Percentiles rank a stretch among this genome's conserved stretches.
Conservation (phyloP, 495 filamentous ascomycete species). For the Neurospora terricola region DNA sequence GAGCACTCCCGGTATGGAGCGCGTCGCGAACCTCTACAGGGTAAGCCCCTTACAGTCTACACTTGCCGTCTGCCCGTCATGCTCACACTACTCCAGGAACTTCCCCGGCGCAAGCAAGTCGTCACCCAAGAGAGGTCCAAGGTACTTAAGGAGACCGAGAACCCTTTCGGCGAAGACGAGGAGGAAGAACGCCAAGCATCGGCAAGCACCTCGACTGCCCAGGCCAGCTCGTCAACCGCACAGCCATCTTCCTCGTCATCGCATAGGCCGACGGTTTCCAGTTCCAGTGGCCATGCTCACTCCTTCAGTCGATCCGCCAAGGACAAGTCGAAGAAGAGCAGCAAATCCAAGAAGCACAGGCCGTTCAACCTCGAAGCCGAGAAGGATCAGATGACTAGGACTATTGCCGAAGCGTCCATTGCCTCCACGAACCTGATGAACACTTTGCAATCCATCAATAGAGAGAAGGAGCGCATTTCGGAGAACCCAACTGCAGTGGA, state of each 20-base stretch:
- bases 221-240: background rate
- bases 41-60: slow-evolving; percentile 12
- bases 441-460: slow-evolving; percentile 79
- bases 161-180: slow-evolving; percentile 52
- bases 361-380: slow-evolving; percentile 81
- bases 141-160: slow-evolving; percentile 67
- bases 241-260: slow-evolving; percentile 16
- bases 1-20: slow-evolving; percentile 67
- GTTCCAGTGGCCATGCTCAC: slow-evolving; percentile 14
- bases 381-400: slow-evolving; percentile 69
- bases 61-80: background rate
- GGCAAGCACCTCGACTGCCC: background rate
- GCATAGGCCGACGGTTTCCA: slow-evolving; percentile 16
- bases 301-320: slow-evolving; percentile 24
- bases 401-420: slow-evolving; percentile 76
- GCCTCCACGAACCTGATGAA: slow-evolving; percentile 88
- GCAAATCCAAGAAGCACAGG: slow-evolving; percentile 45
- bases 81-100: slow-evolving; percentile 31
- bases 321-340: slow-evolving; percentile 40
- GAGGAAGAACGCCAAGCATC: slow-evolving; percentile 31
- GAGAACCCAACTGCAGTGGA: slow-evolving; percentile 67
- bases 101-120: slow-evolving; percentile 42
- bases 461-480: slow-evolving; percentile 78
- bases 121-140: slow-evolving; percentile 66
- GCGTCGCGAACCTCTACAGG: slow-evolving; percentile 71